These are phyloP conservation scores for Mycena rosella DNA, from an alignment of 768 basidiomycete genomes.

Conservation along the genomic window DNA sequence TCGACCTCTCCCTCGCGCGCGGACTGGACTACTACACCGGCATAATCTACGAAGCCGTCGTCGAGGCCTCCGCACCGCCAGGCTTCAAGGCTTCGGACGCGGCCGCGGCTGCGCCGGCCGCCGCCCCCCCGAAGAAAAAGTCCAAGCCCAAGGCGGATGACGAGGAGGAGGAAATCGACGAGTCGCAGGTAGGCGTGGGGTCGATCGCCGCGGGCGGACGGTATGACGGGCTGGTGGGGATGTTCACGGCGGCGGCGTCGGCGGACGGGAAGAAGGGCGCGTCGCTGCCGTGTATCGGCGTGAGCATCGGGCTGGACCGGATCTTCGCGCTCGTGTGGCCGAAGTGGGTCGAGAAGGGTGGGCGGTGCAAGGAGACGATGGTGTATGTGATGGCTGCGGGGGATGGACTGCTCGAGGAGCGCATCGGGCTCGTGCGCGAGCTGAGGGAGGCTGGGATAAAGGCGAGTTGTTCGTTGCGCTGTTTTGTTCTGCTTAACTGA, in stretches of 20 bases:
- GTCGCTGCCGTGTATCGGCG: constrained; percentile 88
- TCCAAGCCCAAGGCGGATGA: constrained; percentile 58
- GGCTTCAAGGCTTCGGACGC: constrained; percentile 72
- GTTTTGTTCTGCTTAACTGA: constrained; percentile 14
- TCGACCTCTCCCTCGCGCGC: constrained; percentile 97
- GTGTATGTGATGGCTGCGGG: constrained; percentile 94
- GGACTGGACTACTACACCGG: constrained; percentile 99
- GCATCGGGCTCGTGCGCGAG: constrained; percentile 83
- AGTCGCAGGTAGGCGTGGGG: constrained; percentile 95
- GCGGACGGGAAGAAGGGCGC: constrained; percentile 76
- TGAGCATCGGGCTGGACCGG: constrained; percentile 93
- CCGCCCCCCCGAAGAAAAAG: constrained; percentile 48
- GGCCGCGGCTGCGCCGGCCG: constrained; percentile 46
- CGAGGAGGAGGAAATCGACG: constrained; percentile 82
- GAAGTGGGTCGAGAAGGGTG: constrained; percentile 83
- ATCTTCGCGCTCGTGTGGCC: constrained; percentile 94
- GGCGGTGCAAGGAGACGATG: constrained; percentile 91
- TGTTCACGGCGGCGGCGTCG: constrained; percentile 88
- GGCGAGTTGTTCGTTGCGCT: constrained; percentile 56
- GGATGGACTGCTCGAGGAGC: constrained; percentile 88
- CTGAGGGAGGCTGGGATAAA: constrained; percentile 91
- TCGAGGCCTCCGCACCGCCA: constrained; percentile 94
- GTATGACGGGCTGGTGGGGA: constrained; percentile 94
- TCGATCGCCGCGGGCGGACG: constrained; percentile 99
- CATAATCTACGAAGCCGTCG: constrained; percentile 96